Evolutionary conservation across 176 grass and related monocot genomes (phyloP).

Genomic region (Bromus sterilis): DNA sequence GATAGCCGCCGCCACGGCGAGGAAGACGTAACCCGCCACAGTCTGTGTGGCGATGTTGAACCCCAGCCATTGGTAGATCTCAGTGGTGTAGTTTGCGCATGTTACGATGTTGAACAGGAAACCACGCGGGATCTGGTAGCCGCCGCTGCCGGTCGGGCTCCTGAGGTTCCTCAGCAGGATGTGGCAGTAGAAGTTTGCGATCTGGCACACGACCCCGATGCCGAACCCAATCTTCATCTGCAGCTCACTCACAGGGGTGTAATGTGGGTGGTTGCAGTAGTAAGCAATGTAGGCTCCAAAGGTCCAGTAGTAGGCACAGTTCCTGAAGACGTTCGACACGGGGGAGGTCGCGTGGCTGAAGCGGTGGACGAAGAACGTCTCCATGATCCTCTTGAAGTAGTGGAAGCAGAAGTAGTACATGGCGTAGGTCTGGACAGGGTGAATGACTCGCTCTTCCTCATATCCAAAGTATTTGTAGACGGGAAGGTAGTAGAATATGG

Average conservation of each 20-base stretch:
- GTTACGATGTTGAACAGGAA: slow-evolving; percentile 98
- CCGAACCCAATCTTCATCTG: slow-evolving; percentile 93
- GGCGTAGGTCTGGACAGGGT: slow-evolving; percentile 85
- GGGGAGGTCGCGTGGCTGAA: slow-evolving; percentile 97
- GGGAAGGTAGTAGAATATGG: slow-evolving; percentile 82
- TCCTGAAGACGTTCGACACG: slow-evolving; percentile 78
- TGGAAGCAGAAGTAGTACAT: slow-evolving; percentile 95
- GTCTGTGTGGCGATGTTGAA: slow-evolving; percentile 97
- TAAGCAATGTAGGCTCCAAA: slow-evolving; percentile 88
- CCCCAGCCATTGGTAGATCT: slow-evolving; percentile 97
- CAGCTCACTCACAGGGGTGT: slow-evolving; percentile 73
- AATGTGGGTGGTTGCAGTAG: slow-evolving; percentile 83
- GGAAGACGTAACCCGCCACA: slow-evolving; percentile 78
- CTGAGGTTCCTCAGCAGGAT: slow-evolving; percentile 88
- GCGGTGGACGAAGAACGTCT: slow-evolving; percentile 91
- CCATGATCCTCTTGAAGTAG: slow-evolving; percentile 94
- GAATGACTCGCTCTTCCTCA: slow-evolving; percentile 46
- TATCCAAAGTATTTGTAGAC: slow-evolving; percentile 88
- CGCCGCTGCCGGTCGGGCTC: slow-evolving; percentile 66
- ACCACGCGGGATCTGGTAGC: slow-evolving; percentile 85
- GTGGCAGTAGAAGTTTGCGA: slow-evolving; percentile 94
- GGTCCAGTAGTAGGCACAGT: slow-evolving; percentile 97
- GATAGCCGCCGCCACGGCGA: slow-evolving; percentile 63
- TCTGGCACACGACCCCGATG: slow-evolving; percentile 69
- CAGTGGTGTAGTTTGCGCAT: slow-evolving; percentile 92